Evolutionary conservation across 75 land plant genomes (phyloP).

Genomic region (Picea glauca): DNA sequence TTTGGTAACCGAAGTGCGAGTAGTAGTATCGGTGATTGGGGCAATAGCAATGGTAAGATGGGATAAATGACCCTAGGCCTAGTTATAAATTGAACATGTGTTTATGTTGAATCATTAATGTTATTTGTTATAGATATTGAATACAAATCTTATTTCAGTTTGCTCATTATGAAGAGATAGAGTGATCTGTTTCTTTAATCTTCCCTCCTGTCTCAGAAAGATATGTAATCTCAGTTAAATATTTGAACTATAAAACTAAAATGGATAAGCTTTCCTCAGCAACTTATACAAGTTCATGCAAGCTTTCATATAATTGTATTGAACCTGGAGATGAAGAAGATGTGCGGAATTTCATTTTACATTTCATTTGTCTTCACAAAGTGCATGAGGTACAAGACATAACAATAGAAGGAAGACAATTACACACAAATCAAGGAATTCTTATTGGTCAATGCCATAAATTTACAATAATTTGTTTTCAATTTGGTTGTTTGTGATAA

Average conservation of each 20-base stretch:
- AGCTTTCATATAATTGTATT: background rate
- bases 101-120: background rate
- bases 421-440: no score
- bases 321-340: background rate
- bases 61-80: background rate
- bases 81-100: background rate
- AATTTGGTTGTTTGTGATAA: no score
- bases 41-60: background rate
- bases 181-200: background rate
- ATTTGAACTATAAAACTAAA: no score
- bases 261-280: background rate
- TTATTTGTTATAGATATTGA: background rate
- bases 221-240: background rate
- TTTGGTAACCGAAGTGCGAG: no score
- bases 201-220: background rate
- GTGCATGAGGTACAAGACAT: background rate
- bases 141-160: background rate
- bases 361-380: background rate
- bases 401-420: no score
- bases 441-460: no score
- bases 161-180: background rate
- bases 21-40: no score
- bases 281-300: background rate
- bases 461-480: no score
- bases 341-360: background rate